A percentile compares a stretch with the other conserved stretches of the same genome.
phyloP scores from a whole-genome alignment of 352 stramenopile genomes.

The Phytopythium chamaehyphon region DNA sequence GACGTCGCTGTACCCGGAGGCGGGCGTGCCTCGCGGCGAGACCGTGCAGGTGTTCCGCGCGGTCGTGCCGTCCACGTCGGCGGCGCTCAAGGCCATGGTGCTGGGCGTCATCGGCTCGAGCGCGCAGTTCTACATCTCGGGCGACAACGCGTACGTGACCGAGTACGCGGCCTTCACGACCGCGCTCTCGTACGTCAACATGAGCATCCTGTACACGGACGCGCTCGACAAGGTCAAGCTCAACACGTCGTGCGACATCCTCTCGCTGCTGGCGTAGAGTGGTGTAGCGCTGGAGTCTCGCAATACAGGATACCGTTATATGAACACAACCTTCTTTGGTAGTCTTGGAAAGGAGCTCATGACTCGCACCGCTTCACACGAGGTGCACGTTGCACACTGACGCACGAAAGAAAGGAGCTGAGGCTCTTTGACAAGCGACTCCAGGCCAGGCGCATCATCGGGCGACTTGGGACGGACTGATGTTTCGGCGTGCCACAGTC shows the following conservation, averaged over 20 bases:
- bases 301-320: conserved; percentile 8
- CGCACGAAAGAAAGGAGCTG: too few species aligned
- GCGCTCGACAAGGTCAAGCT: conserved; percentile 32
- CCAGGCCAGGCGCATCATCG: conserved; percentile 4
- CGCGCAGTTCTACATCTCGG: conserved; percentile 51
- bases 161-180: conserved; percentile 30
- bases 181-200: conserved; percentile 45
- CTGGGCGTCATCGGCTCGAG: conserved; percentile 25
- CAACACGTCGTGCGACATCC: conserved; percentile 30
- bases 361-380: too few species aligned
- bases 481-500: conserved; percentile 1
- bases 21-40: conserved; percentile 46
- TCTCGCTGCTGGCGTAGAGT: conserved; percentile 24
- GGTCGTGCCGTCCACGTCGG: conserved; percentile 29
- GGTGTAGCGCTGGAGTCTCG: conserved; percentile 2
- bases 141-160: conserved; percentile 45
- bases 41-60: conserved; percentile 46
- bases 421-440: neutral
- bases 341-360: too few species aligned
- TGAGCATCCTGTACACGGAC: conserved; percentile 61
- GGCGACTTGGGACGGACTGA: neutral
- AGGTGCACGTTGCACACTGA: too few species aligned
- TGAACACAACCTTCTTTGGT: too few species aligned
- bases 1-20: conserved; percentile 31
- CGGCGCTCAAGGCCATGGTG: conserved; percentile 34